Evolutionary conservation across 441 rosid species (phyloP).

Genomic region (Brassica hybrid): DNA sequence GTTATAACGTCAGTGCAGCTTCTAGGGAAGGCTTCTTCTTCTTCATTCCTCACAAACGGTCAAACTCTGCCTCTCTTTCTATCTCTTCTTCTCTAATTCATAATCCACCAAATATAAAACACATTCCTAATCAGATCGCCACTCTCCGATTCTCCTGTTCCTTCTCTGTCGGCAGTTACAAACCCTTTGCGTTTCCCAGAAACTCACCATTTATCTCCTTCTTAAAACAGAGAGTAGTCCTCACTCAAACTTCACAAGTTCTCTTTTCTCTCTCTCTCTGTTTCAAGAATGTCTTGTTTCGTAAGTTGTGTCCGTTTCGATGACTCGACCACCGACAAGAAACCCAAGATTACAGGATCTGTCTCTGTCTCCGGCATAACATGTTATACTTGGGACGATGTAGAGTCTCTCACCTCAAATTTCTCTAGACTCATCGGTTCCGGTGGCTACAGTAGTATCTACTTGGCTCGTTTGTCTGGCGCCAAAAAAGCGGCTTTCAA

Average conservation of each 20-base stretch:
- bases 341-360: slow-evolving; percentile 19
- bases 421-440: slow-evolving; percentile 68
- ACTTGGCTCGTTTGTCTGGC: slow-evolving; percentile 58
- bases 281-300: slow-evolving; percentile 52
- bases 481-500: slow-evolving; percentile 63
- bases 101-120: slow-evolving; percentile 29
- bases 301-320: slow-evolving; percentile 40
- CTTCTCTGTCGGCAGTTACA: slow-evolving; percentile 39
- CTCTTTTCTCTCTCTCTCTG: slow-evolving; percentile 38
- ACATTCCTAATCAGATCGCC: slow-evolving; percentile 23
- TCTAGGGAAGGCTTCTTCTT: slow-evolving; percentile 15
- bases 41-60: slow-evolving; percentile 6
- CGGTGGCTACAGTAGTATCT: slow-evolving; percentile 84
- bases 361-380: slow-evolving; percentile 38
- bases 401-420: slow-evolving; percentile 52
- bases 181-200: slow-evolving; percentile 10
- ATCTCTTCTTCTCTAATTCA: slow-evolving; percentile 14
- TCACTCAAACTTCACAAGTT: slow-evolving; percentile 25
- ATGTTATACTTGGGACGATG: slow-evolving; percentile 61
- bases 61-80: slow-evolving; percentile 31
- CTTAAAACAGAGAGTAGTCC: background rate
- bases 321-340: slow-evolving; percentile 21
- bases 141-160: slow-evolving; percentile 29
- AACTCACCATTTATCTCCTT: slow-evolving; percentile 22
- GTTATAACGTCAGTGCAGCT: slow-evolving; percentile 41